Evolutionary conservation across 495 filamentous ascomycete genomes (phyloP), one percentile per base, ranked within the genome.

Genomic region (Trichodelitschia bisporula): DNA sequence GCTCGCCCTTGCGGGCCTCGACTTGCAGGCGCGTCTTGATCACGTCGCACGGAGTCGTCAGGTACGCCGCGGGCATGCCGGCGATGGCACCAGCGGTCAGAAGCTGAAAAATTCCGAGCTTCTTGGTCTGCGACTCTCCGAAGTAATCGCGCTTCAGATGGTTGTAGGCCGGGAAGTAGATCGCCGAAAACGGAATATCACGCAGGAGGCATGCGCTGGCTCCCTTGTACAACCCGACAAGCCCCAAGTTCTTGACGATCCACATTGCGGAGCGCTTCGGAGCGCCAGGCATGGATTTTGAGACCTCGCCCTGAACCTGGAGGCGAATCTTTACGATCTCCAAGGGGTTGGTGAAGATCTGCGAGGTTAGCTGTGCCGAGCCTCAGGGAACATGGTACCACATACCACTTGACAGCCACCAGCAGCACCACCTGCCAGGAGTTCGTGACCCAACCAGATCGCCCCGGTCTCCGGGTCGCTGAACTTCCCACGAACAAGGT

Each of bases 291-390:
- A 83, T 71, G 17, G 57, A 77, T 57, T 90, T 93, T 31, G 79
- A 69, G 18, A 93, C 69, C 51, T 97, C 86, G 36, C 86, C 86
- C 58, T 97, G 86, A 5, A 95, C 79, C 53, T 97, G 86, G 26
- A 97, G 66, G 40, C 86, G 76, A 41, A 97, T 97, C 61, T 97
- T 97, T 49, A 97, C 86, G 44, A 97, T 97, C 51, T 97, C 86
- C 8, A 97, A 65, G 21, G 86, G 86, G 50, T 93, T 97, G 41
- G 83, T 90, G 54, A 91, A 92, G 36, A 92, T 66, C 78, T 89
- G 43, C 15, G 29, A 23, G 15, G 18, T 15, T 31, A 31, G 30
- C 33, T 10, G 20, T n/a, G 16, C 3, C 20, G 25, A 23, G 26
- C 24, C 17, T n/a, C 17, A 14, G 24, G n/a, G 19, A 32, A 33